phyloP scores from a whole-genome alignment of 2,329 filamentous ascomycete species.

The Chrysoporthe deuterocubensis region DNA sequence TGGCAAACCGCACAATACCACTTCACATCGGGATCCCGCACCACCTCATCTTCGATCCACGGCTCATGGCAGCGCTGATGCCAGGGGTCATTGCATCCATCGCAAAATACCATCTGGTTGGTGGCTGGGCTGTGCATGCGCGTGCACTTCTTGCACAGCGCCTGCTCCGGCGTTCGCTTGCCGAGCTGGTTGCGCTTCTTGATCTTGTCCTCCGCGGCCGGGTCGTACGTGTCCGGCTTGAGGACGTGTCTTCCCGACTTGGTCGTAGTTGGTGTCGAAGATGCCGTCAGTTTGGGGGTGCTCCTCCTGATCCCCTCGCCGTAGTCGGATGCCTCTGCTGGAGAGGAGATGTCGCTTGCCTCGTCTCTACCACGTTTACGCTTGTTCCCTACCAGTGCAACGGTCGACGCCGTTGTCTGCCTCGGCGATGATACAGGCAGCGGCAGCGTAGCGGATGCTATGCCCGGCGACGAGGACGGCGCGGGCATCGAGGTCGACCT shows the following conservation, averaged over 20 bases:
- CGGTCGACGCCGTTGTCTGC: neutral
- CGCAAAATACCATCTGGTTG: slow-evolving; percentile 86
- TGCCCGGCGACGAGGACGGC: slow-evolving; percentile 14
- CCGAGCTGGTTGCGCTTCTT: slow-evolving; percentile 50
- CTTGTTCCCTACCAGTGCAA: slow-evolving; percentile 24
- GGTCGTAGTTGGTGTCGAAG: slow-evolving; percentile 66
- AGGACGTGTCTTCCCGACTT: slow-evolving; percentile 76
- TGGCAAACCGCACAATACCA: slow-evolving; percentile 73
- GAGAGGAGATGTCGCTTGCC: slow-evolving; percentile 28
- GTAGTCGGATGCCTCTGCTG: slow-evolving; percentile 33
- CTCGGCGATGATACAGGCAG: slow-evolving; percentile 24
- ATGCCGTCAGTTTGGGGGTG: slow-evolving; percentile 16
- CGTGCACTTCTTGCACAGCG: slow-evolving; percentile 73
- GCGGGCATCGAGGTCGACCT: slow-evolving; percentile 40
- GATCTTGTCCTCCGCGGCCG: slow-evolving; percentile 52
- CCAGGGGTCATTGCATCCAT: slow-evolving; percentile 78
- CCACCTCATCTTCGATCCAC: slow-evolving; percentile 69
- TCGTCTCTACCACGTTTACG: slow-evolving; percentile 29
- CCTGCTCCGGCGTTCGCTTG: slow-evolving; percentile 64
- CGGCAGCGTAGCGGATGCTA: slow-evolving; percentile 15
- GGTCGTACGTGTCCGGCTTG: slow-evolving; percentile 67
- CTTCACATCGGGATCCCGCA: slow-evolving; percentile 66
- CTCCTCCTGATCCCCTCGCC: slow-evolving; percentile 39
- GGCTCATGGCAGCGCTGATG: slow-evolving; percentile 84
- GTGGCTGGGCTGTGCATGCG: slow-evolving; percentile 71